Conservation (phyloP, 2,329 filamentous ascomycete genomes). For the Colletotrichum orchidophilum region DNA sequence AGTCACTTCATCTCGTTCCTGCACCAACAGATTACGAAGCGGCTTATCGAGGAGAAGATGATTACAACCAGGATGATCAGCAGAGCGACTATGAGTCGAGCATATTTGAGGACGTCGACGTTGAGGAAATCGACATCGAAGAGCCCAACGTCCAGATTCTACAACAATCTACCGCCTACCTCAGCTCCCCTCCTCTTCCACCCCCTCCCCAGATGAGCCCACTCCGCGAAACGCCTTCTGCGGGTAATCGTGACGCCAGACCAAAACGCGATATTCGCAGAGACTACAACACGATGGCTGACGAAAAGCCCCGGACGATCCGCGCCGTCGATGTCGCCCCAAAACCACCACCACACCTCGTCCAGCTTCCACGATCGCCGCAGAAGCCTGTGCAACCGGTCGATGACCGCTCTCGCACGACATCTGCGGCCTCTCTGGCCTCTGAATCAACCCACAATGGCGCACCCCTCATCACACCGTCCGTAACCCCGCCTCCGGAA, state of each 20-base stretch:
- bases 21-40: conserved; percentile 37
- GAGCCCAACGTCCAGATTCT: conserved; percentile 57
- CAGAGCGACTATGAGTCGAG: conserved; percentile 51
- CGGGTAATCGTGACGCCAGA: conserved; percentile 51
- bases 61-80: conserved; percentile 39
- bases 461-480: conserved; percentile 34
- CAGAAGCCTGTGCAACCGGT: conserved; percentile 37
- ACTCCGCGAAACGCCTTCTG: conserved; percentile 51
- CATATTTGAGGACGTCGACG: conserved; percentile 54
- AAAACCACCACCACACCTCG: conserved; percentile 46
- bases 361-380: conserved; percentile 41
- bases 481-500: conserved; percentile 16
- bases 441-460: conserved; percentile 40
- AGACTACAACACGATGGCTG: conserved; percentile 56
- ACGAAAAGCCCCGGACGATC: conserved; percentile 58
- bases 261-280: conserved; percentile 43
- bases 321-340: conserved; percentile 41
- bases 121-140: conserved; percentile 52
- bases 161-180: conserved; percentile 51
- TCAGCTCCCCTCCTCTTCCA: conserved; percentile 59
- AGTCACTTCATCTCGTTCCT: conserved; percentile 52
- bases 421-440: conserved; percentile 31
- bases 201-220: conserved; percentile 59
- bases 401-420: conserved; percentile 32
- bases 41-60: conserved; percentile 1